Base-by-base conservation (phyloP, 1,284 basidiomycete genomes). In the Rhodofomes roseus region DNA sequence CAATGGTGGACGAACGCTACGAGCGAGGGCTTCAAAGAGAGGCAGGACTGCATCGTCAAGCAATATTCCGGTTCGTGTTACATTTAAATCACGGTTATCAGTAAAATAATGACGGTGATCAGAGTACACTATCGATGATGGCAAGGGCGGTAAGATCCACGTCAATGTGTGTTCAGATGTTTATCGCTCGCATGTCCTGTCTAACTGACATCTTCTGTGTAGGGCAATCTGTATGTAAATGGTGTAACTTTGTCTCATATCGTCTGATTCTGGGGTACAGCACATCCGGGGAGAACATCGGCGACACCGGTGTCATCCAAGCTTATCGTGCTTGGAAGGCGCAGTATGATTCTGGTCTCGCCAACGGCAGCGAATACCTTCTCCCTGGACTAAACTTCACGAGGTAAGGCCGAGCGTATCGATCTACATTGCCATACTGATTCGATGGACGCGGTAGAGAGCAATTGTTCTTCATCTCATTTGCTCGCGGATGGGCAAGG, bases 391-490 rank as follows among this genome's bases (percentile, higher is more conserved):
- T 96, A 63, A 80, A 88, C 58, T 95, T 83, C 72, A 92, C 91
- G 0, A 82, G 85, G 86, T 82, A 58, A 44, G 74, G 11, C 1
- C 50, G 18, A 9, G n/a, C 22, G 14, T 51, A 1, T 20, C 23
- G 23, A 53, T 20, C 56, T 27, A 34, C 23, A 31, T 11, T n/a
- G n/a, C 41, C 22, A 14, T 29, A 9, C 22, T 57, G 37, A 23
- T 3, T 44, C 58, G 16, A 44, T 22, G 40, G 20, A 51, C 12
- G 20, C 37, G 44, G 12, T 60, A 92, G 90, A 59, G 94, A 96
- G 53, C 94, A 96, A 77, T 76, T 96, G 37, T 96, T 96, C 78
- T 96, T 95, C 79, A 85, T 96, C 60, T 85, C 92, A 1, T 96
- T 91, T 69, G 94, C 80, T 36, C 83, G 86, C 29, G 84, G 86